Evolutionary conservation across 306 rosid species (phyloP).

Genomic region (Cucurbita pepo): DNA sequence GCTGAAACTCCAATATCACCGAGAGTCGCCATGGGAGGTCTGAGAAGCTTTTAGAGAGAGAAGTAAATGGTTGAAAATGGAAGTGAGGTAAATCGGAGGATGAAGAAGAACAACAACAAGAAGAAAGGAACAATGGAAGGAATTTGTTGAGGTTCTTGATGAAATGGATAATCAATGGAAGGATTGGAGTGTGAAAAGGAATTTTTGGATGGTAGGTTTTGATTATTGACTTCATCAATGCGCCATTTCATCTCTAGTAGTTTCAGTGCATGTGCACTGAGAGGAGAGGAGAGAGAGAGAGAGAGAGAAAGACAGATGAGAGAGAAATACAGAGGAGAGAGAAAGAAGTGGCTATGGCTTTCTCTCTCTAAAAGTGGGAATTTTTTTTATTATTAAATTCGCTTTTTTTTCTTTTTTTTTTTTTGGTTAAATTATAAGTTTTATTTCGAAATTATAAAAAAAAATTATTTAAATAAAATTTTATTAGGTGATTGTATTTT

Average conservation of each 20-base stretch:
- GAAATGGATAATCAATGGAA: neutral
- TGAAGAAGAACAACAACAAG: too few species aligned
- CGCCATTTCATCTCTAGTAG: neutral
- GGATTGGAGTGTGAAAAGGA: neutral
- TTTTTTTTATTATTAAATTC: too few species aligned
- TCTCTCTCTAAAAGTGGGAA: too few species aligned
- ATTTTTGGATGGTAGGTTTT: constrained; percentile 9
- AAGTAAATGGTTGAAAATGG: too few species aligned
- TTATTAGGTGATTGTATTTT: too few species aligned
- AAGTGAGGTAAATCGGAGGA: too few species aligned
- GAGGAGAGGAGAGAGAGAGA: constrained; percentile 1
- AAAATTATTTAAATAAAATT: too few species aligned
- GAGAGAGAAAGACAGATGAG: neutral
- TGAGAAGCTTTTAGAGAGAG: neutral
- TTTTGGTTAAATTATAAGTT: too few species aligned
- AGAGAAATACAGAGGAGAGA: neutral
- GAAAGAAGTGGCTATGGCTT: too few species aligned
- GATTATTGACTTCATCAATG: constrained; percentile 13
- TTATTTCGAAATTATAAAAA: too few species aligned
- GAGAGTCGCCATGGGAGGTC: constrained; percentile 59
- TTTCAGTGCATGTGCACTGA: constrained; percentile 22
- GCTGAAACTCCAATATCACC: constrained; percentile 88
- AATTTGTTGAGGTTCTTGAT: neutral
- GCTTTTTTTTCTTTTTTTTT: too few species aligned
- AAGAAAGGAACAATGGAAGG: constrained; percentile 1